A percentile compares a stretch with the other conserved stretches of the same genome.
These are phyloP conservation scores for Streptanthus diversifolius DNA, from an alignment of 345 rosid genomes.

Conservation along the genomic window DNA sequence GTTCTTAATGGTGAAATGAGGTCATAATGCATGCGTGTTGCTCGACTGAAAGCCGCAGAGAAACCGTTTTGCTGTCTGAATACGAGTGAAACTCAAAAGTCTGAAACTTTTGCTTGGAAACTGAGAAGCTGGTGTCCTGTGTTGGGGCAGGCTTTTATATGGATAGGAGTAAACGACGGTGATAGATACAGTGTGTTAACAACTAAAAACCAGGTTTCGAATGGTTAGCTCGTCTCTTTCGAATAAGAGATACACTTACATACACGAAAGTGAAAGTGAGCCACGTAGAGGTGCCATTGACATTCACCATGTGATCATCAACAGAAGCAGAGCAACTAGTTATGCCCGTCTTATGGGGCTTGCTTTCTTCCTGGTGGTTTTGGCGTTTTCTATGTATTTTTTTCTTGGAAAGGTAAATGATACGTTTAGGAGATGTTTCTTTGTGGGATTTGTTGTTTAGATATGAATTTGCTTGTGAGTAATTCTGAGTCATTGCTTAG, in stretches of 20 bases:
- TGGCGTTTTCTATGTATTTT: slow-evolving; percentile 35
- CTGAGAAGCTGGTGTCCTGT: slow-evolving; percentile 8
- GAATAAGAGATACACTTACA: slow-evolving; percentile 44
- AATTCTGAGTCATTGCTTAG: neutral
- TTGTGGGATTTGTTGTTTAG: neutral
- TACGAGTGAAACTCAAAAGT: neutral
- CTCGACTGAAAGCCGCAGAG: slow-evolving; percentile 22
- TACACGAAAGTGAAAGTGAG: slow-evolving; percentile 39
- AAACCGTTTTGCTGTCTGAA: neutral
- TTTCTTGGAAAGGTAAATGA: slow-evolving; percentile 49
- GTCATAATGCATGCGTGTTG: slow-evolving; percentile 16
- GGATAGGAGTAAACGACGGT: slow-evolving; percentile 10
- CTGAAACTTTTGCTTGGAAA: slow-evolving; percentile 1
- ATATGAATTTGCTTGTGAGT: neutral
- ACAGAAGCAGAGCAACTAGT: slow-evolving; percentile 38
- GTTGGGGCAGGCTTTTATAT: neutral
- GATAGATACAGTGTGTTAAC: neutral
- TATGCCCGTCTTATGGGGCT: slow-evolving; percentile 24
- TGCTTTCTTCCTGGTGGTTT: slow-evolving; percentile 36
- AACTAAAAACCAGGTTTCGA: slow-evolving; percentile 2
- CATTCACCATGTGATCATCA: slow-evolving; percentile 52
- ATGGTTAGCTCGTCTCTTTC: slow-evolving; percentile 43
- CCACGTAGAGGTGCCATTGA: slow-evolving; percentile 49
- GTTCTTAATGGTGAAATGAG: neutral
- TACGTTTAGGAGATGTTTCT: neutral